Evolutionary conservation across 768 basidiomycete species (phyloP), one percentile per base, ranked within the genome.

Genomic region (Zangia roseola): DNA sequence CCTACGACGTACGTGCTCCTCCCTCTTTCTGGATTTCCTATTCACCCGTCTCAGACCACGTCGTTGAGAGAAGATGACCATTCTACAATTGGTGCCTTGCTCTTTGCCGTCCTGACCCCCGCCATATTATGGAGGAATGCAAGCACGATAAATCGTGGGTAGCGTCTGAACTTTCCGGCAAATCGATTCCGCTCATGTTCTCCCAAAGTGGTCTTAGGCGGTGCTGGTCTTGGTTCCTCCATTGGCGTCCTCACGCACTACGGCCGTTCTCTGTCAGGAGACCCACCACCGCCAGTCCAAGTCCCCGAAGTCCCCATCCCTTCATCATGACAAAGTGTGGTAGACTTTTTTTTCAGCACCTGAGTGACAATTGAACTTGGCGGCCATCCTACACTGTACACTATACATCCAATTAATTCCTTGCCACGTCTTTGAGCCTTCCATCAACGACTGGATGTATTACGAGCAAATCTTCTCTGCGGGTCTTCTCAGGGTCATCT

Each of bases 111-210:
- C 13, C 62, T 91, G 3, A 78, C 76, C 5, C 84, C 90, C 4
- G 84, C 87, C 3, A 44, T 90, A 24, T 73, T 91, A 42, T 91
- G 87, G 86, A 89, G 79, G 41, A 76, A 78, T 45, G 86, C 85
- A 26, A 73, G 68, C 28, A 62, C 74, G 14, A 67, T 83, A n/a
- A 81, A 89, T 56, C 59, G 88, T 90, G 58, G 49, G 62, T 52
- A 45, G 76, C 64, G 25, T 31, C 24, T 20, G 16, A 35, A 21
- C 28, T n/a, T 24, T 14, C n/a, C n/a, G 40, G n/a, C 13, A 19
- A 19, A 21, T 5, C 19, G 33, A 31, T 31, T 9, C 10, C 10
- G 13, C 23, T 50, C 34, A 57, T 34, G 35, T n/a, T 6, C 24
- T 28, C 16, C 40, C 30, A 3, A 50, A 90, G 87, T 88, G 47